Evolutionary conservation across 805 yeast species (phyloP).

Genomic region (Suhomyces xylopsoci): DNA sequence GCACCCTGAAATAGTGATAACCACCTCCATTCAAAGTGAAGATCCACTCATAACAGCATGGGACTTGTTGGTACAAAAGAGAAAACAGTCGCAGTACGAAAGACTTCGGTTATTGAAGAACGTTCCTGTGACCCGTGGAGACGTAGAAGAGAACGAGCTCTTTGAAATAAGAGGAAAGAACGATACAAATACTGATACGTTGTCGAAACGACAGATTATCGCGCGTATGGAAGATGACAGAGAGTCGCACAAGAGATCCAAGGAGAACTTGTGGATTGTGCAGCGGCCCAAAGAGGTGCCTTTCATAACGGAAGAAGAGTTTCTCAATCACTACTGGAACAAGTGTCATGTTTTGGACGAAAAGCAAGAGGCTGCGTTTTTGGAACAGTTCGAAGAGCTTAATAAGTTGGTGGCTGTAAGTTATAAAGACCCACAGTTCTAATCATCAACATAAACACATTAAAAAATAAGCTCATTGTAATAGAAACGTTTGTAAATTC

Average conservation of each 20-base stretch:
- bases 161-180: conserved; percentile 23
- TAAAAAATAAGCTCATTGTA: no score
- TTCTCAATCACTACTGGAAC: conserved; percentile 47
- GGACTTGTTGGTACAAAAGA: conserved; percentile 45
- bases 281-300: conserved; percentile 40
- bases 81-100: conserved; percentile 52
- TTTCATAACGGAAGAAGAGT: conserved; percentile 37
- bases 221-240: conserved; percentile 89
- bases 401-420: conserved; percentile 53
- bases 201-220: conserved; percentile 53
- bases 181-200: conserved; percentile 11
- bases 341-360: conserved; percentile 43
- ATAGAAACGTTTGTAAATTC: no score
- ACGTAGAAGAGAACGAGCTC: conserved; percentile 24
- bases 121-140: conserved; percentile 20
- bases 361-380: conserved; percentile 42
- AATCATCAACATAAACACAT: no score
- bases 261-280: conserved; percentile 78
- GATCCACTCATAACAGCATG: conserved; percentile 42
- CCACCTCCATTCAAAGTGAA: conserved; percentile 12
- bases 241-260: conserved; percentile 81
- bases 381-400: conserved; percentile 51
- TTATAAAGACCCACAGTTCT: conserved; percentile 40
- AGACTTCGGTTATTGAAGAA: conserved; percentile 39
- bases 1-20: conserved; percentile 30